Conservation (phyloP, 305 asterid species). For the Fraxinus albicans region DNA sequence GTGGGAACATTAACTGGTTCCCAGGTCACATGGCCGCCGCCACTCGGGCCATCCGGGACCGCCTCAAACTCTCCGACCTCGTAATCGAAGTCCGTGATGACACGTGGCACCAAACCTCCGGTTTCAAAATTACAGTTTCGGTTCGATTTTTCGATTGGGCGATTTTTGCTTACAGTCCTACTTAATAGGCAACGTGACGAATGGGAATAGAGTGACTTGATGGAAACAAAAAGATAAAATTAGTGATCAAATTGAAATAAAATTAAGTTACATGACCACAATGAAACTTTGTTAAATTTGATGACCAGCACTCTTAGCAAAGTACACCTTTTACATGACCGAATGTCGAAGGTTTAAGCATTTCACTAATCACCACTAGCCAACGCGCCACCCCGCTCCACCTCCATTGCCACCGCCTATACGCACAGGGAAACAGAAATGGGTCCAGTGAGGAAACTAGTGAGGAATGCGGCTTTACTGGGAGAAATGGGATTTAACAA, state of each 20-base stretch:
- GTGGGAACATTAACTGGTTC: conserved; percentile 86
- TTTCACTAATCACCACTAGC: background rate
- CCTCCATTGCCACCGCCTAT: background rate
- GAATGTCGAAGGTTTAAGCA: background rate
- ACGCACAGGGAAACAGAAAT: conserved; percentile 16
- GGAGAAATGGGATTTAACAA: conserved; percentile 78
- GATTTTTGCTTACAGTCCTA: too few relatives aligned
- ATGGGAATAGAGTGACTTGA: background rate
- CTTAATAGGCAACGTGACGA: background rate
- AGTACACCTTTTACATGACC: background rate
- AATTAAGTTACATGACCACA: background rate
- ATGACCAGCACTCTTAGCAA: background rate
- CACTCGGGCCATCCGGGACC: conserved; percentile 90
- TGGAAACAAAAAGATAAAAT: background rate
- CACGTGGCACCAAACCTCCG: too few relatives aligned
- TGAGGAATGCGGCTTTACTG: conserved; percentile 48
- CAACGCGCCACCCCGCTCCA: background rate
- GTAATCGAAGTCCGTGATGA: conserved; percentile 95
- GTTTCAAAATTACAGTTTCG: too few relatives aligned
- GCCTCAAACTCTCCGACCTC: conserved; percentile 78
- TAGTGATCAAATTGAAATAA: background rate
- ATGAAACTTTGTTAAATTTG: background rate
- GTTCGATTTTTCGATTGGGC: too few relatives aligned
- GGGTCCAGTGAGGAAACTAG: conserved; percentile 43
- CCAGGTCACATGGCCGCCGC: conserved; percentile 99